phyloP scores from a whole-genome alignment of 441 rosid genomes.

The Biscutella laevigata region DNA sequence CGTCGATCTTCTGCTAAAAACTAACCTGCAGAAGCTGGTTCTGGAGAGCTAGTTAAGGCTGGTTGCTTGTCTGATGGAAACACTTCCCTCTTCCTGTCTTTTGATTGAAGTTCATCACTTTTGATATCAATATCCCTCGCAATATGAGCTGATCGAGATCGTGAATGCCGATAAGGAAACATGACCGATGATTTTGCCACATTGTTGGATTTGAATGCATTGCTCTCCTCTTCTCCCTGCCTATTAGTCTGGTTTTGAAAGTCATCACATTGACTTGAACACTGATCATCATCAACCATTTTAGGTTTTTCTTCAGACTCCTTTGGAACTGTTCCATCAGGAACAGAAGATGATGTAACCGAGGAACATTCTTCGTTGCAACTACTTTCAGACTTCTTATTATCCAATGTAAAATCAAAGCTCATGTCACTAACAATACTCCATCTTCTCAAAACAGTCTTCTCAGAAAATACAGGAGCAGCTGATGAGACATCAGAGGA shows the following conservation, averaged over 20 bases:
- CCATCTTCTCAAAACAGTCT: constrained; percentile 84
- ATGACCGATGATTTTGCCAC: constrained; percentile 22
- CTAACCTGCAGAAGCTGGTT: constrained; percentile 35
- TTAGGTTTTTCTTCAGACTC: constrained; percentile 20
- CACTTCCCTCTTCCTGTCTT: constrained; percentile 34
- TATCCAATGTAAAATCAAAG: constrained; percentile 66
- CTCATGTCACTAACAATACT: constrained; percentile 94
- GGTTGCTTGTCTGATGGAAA: constrained; percentile 32
- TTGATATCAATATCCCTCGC: constrained; percentile 8
- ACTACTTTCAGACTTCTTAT: constrained; percentile 50
- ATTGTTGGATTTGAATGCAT: constrained; percentile 45
- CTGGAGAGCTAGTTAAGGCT: constrained; percentile 39
- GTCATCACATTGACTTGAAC: constrained; percentile 24
- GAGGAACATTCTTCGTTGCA: constrained; percentile 53
- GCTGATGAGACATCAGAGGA: constrained; percentile 65
- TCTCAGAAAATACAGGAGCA: constrained; percentile 59
- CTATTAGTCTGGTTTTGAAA: constrained; percentile 44
- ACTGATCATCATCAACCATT: constrained; percentile 22
- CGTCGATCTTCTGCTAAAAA: too few species aligned
- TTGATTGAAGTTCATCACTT: constrained; percentile 32
- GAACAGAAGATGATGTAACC: constrained; percentile 44
- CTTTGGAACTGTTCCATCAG: constrained; percentile 23
- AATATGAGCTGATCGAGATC: constrained; percentile 60
- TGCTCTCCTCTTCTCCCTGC: constrained; percentile 63
- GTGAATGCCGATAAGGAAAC: too few species aligned